These are phyloP conservation scores for Colletotrichum godetiae DNA, from an alignment of 2,329 filamentous ascomycete species.

Conservation along the genomic window DNA sequence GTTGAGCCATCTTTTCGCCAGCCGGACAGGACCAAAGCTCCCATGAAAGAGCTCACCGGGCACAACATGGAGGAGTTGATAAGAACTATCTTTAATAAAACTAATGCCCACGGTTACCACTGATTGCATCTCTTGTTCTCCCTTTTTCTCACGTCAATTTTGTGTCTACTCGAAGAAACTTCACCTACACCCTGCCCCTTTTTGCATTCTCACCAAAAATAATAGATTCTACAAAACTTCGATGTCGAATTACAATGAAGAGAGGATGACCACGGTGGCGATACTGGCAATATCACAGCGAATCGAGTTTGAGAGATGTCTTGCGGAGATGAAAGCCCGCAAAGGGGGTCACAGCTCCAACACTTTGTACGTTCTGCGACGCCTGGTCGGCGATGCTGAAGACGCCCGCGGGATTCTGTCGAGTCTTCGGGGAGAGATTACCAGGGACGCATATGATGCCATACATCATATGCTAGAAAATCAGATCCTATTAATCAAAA, in stretches of 20 bases:
- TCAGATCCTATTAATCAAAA: conserved; percentile 1
- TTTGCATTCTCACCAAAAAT: neutral
- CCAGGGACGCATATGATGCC: neutral
- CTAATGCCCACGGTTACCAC: neutral
- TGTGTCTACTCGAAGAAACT: neutral
- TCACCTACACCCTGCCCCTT: neutral
- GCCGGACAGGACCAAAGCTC: neutral
- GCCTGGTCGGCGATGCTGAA: neutral
- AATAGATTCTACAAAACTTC: neutral
- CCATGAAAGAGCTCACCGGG: neutral
- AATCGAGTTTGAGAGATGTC: conserved; percentile 18
- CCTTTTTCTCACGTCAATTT: neutral
- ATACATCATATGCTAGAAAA: conserved; percentile 7
- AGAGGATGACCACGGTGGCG: neutral
- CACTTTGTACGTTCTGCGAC: neutral
- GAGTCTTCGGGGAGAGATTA: neutral
- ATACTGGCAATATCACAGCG: neutral
- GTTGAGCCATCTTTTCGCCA: neutral
- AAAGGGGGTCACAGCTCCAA: neutral
- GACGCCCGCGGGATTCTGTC: neutral
- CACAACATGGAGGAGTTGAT: neutral
- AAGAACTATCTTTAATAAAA: neutral
- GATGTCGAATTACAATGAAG: neutral
- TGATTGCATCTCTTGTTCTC: neutral
- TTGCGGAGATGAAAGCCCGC: neutral